A percentile compares a stretch with the other conserved stretches of the same genome.
Conservation (phyloP, 1,284 basidiomycete genomes). For the Porodaedalea pini region DNA sequence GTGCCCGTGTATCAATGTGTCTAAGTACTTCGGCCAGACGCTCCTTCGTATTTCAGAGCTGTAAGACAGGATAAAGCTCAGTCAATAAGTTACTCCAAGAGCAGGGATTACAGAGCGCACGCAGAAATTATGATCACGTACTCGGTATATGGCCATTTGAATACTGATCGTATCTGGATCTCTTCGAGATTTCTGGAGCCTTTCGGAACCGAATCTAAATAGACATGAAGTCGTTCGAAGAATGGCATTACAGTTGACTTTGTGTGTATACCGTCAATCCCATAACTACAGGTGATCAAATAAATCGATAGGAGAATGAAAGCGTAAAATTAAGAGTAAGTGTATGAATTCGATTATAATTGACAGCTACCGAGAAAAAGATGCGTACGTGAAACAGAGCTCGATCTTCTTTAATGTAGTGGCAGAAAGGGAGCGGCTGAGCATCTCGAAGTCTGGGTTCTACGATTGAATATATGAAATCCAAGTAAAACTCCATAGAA, state of each 20-base stretch:
- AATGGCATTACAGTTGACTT: not conserved
- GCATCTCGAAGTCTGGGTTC: slow-evolving; percentile 3
- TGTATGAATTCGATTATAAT: no score
- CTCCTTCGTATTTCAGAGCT: slow-evolving; percentile 2
- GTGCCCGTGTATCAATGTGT: not conserved
- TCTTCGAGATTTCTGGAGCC: not conserved
- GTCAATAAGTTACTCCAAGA: not conserved
- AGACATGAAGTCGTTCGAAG: not conserved
- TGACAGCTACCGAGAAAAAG: not conserved
- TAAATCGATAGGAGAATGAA: no score
- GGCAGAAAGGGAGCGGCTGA: not conserved
- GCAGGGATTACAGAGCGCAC: not conserved
- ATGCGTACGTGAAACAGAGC: not conserved
- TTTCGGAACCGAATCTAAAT: not conserved
- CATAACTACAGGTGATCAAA: no score
- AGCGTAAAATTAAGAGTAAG: no score
- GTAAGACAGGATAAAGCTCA: not conserved
- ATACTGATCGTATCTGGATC: not conserved
- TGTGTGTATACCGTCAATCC: not conserved
- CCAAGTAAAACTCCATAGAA: not conserved
- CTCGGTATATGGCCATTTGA: slow-evolving; percentile 3
- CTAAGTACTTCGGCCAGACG: slow-evolving; percentile 1
- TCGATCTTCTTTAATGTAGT: not conserved
- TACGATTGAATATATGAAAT: not conserved
- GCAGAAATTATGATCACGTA: not conserved